Evolutionary conservation across 2,329 filamentous ascomycete species (phyloP), one percentile per base, ranked within the genome.

Genomic region (Diplodia mutila): DNA sequence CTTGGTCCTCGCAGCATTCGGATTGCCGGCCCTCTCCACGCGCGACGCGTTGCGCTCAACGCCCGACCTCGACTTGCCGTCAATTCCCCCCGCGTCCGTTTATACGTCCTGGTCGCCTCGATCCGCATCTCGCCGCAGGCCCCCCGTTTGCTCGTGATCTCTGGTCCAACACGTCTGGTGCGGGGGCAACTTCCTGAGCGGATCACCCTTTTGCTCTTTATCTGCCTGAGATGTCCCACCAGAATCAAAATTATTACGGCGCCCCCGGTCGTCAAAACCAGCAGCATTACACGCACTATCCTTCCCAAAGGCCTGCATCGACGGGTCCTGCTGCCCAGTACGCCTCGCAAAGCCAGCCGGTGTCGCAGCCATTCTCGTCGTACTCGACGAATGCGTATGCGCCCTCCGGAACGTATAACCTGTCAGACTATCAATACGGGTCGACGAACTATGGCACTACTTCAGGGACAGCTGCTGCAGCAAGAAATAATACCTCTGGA

Each of bases 401-500:
- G 5, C 48, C 48, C 7, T 51, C 57, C 5, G 48, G 29, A 32
- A 23, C 37, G 4, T 54, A 55, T 29, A 63, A 57, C n/a, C 34
- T 55, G 18, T 51, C 66, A 14, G 66, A 67, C 27, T 67, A 67
- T 29, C 39, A 55, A 4, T 67, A 67, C 66, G 39, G 59, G 14
- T 23, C 66, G 18, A 46, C 65, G 14, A 54, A 46, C n/a, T 67
- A 67, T 49, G 66, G 57, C 37, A 27, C 51, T 5, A 29, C 37
- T 39, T 53, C 25, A 11, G 37, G 48, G 16, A 34, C 55, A 8
- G n/a, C 48, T 27, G 55, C 18, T 12, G n/a, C 39, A 29, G 25
- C 51, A 16, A 59, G 66, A 11, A 67, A 64, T 14, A 29, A 51
- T 21, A n/a, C 25, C 4, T 63, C 57, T 32, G 16, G 57, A 52